phyloP scores from a whole-genome alignment of 306 rosid genomes.

The Vigna radiata region DNA sequence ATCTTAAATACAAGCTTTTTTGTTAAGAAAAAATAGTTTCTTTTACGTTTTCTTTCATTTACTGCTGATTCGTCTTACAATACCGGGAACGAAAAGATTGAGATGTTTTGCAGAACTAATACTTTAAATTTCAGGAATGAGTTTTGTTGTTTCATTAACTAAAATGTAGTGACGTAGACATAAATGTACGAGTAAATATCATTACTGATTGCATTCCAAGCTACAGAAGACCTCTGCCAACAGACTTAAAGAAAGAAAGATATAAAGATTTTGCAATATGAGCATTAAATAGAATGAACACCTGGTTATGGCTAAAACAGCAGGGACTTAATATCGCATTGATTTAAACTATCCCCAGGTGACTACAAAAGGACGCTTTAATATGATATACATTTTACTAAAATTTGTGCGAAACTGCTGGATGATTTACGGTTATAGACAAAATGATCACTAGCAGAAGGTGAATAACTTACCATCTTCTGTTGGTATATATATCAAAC shows the following conservation, averaged over 20 bases:
- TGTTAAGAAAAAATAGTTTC: too few relatives aligned
- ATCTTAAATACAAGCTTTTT: too few relatives aligned
- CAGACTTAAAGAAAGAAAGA: background rate
- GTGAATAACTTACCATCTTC: slow-evolving; percentile 53
- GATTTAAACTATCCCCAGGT: slow-evolving; percentile 49
- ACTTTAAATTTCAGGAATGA: too few relatives aligned
- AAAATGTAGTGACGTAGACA: background rate
- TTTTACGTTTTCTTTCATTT: too few relatives aligned
- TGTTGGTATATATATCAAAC: slow-evolving; percentile 11
- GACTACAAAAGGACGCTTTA: slow-evolving; percentile 41
- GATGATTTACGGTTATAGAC: slow-evolving; percentile 41
- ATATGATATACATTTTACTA: slow-evolving; percentile 50
- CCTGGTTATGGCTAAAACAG: slow-evolving; percentile 27
- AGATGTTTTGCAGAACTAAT: too few relatives aligned
- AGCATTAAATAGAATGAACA: slow-evolving; percentile 29
- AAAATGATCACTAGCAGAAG: slow-evolving; percentile 44
- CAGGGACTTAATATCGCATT: slow-evolving; percentile 33
- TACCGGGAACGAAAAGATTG: too few relatives aligned
- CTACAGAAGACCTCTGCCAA: slow-evolving; percentile 7
- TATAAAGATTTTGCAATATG: background rate
- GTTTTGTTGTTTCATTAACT: too few relatives aligned
- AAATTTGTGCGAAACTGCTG: slow-evolving; percentile 51
- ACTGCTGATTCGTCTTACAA: too few relatives aligned
- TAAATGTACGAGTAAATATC: slow-evolving; percentile 6
- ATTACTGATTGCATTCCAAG: slow-evolving; percentile 17